phyloP scores from a whole-genome alignment of 768 basidiomycete genomes.

The Kwoniella europaea region DNA sequence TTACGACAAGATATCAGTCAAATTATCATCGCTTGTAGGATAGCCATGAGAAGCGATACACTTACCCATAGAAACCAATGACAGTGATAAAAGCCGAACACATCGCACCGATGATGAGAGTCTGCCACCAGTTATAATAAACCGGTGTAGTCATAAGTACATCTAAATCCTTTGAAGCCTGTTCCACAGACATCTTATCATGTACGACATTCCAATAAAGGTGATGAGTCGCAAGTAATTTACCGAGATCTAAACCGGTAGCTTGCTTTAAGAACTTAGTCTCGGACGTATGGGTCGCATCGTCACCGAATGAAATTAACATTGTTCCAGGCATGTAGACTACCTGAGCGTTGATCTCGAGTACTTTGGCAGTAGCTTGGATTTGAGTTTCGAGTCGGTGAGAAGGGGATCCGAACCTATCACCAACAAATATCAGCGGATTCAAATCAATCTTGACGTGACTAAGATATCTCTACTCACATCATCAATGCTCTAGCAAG shows the following conservation, averaged over 20 bases:
- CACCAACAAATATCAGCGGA: background rate
- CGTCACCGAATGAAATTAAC: constrained; percentile 82
- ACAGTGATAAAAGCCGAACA: constrained; percentile 72
- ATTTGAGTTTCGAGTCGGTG: constrained; percentile 94
- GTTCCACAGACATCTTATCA: constrained; percentile 74
- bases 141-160: constrained; percentile 71
- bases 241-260: constrained; percentile 74
- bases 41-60: too few relatives aligned
- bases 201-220: constrained; percentile 86
- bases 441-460: background rate
- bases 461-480: constrained; percentile 31
- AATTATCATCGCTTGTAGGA: too few relatives aligned
- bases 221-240: constrained; percentile 71
- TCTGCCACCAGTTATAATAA: constrained; percentile 66
- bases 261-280: constrained; percentile 78
- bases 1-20: too few relatives aligned
- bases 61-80: constrained; percentile 55
- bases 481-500: constrained; percentile 86
- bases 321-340: constrained; percentile 72
- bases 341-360: constrained; percentile 90
- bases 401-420: constrained; percentile 79
- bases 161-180: constrained; percentile 73
- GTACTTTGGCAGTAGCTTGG: constrained; percentile 80
- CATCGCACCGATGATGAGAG: constrained; percentile 74
- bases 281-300: constrained; percentile 75